phyloP scores from a whole-genome alignment of 2,329 filamentous ascomycete genomes.

The Monilinia fructicola region DNA sequence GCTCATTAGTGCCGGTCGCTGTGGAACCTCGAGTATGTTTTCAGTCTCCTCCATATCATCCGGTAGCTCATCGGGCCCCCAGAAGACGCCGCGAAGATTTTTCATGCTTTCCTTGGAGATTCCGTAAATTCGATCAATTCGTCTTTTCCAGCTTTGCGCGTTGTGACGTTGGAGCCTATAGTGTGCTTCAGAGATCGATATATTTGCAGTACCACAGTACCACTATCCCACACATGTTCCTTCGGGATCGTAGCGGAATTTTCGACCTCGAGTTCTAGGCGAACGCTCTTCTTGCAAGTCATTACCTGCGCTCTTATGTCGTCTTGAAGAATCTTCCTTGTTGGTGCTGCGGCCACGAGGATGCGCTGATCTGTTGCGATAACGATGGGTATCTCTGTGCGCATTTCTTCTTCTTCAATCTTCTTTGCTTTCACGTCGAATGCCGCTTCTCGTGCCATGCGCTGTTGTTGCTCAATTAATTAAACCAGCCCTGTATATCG shows the following conservation, averaged over 20 bases:
- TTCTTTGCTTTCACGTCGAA: slow-evolving; percentile 86
- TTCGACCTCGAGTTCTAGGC: slow-evolving; percentile 42
- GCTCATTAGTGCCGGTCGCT: slow-evolving; percentile 79
- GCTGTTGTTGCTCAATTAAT: slow-evolving; percentile 83
- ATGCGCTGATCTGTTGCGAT: slow-evolving; percentile 53
- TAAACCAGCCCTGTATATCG: slow-evolving; percentile 87
- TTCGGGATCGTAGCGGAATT: slow-evolving; percentile 77
- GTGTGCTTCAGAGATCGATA: slow-evolving; percentile 75
- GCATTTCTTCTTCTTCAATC: slow-evolving; percentile 68
- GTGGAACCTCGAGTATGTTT: slow-evolving; percentile 79
- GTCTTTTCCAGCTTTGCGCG: slow-evolving; percentile 85
- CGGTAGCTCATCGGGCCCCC: slow-evolving; percentile 76
- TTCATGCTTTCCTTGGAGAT: slow-evolving; percentile 72
- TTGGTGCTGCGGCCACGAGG: slow-evolving; percentile 38
- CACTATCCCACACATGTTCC: slow-evolving; percentile 69
- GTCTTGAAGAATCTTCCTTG: slow-evolving; percentile 30
- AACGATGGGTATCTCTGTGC: slow-evolving; percentile 53
- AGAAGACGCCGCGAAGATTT: slow-evolving; percentile 77
- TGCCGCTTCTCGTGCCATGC: slow-evolving; percentile 84
- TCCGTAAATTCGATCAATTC: slow-evolving; percentile 75
- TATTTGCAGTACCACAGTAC: slow-evolving; percentile 66
- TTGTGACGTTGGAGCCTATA: slow-evolving; percentile 76
- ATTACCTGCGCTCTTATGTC: slow-evolving; percentile 37
- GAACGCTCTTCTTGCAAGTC: slow-evolving; percentile 33
- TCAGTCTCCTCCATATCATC: slow-evolving; percentile 82